phyloP scores from a whole-genome alignment of 306 rosid genomes.

The Heteromeles arbutifolia region DNA sequence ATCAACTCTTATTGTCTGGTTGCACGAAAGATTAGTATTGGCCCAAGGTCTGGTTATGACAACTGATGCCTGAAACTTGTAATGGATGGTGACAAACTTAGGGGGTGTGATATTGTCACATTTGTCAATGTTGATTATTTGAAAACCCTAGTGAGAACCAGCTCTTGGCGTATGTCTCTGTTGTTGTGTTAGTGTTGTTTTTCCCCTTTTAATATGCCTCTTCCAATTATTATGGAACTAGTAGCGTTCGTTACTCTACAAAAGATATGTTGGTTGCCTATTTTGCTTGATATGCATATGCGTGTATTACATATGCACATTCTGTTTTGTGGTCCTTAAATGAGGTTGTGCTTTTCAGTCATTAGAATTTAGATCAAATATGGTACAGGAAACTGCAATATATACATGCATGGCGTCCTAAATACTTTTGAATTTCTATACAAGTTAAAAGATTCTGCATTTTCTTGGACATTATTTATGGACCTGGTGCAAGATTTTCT shows the following conservation, averaged over 20 bases:
- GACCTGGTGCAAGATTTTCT: not conserved
- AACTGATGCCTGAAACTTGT: not conserved
- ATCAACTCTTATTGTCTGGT: not conserved
- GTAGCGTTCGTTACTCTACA: not conserved
- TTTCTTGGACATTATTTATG: not conserved
- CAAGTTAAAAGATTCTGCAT: not conserved
- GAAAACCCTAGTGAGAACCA: not conserved
- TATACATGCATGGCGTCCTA: not conserved
- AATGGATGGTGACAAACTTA: not conserved
- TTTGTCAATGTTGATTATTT: not conserved
- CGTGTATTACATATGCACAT: not conserved
- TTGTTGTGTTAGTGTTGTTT: not conserved
- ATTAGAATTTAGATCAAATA: not conserved
- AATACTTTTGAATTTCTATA: not conserved
- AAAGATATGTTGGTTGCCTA: not conserved
- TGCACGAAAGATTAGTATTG: not conserved
- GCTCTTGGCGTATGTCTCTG: not conserved
- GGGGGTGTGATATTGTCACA: not conserved
- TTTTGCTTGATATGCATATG: not conserved
- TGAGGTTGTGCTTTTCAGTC: not conserved
- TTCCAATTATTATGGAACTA: not conserved
- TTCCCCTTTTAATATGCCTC: not conserved
- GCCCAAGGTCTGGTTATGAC: not conserved
- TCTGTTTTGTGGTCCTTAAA: not conserved
- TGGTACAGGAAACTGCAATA: not conserved